phyloP scores from a whole-genome alignment of 441 rosid genomes.

The Eruca vesicaria region DNA sequence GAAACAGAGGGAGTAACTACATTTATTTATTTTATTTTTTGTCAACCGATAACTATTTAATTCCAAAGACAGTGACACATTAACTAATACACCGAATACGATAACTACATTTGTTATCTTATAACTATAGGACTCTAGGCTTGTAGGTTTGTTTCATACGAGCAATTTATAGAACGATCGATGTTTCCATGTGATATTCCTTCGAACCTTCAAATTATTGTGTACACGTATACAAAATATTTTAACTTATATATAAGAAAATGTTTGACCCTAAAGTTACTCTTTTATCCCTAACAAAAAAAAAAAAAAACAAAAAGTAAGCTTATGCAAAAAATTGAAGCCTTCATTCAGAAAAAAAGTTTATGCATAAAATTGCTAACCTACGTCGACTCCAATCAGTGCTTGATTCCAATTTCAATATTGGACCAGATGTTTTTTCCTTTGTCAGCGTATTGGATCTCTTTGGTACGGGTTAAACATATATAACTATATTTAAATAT shows the following conservation, averaged over 20 bases:
- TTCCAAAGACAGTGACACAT: conserved; percentile 2
- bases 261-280: neutral
- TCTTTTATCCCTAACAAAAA: neutral
- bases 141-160: conserved; percentile 5
- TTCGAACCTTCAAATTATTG: neutral
- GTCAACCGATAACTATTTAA: no score
- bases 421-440: no score
- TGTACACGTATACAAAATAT: neutral
- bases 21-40: no score
- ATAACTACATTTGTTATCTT: neutral
- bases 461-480: neutral
- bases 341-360: no score
- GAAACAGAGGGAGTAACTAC: no score
- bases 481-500: neutral
- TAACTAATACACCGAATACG: conserved; percentile 1
- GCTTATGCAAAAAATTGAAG: neutral
- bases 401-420: neutral
- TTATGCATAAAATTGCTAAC: neutral
- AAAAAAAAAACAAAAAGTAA: neutral
- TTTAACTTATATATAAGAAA: neutral
- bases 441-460: neutral
- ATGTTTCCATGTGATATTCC: conserved; percentile 16
- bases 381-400: neutral
- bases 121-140: conserved; percentile 7
- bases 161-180: neutral